phyloP scores from a whole-genome alignment of 1,284 basidiomycete species.

The Volvariella volvacea region DNA sequence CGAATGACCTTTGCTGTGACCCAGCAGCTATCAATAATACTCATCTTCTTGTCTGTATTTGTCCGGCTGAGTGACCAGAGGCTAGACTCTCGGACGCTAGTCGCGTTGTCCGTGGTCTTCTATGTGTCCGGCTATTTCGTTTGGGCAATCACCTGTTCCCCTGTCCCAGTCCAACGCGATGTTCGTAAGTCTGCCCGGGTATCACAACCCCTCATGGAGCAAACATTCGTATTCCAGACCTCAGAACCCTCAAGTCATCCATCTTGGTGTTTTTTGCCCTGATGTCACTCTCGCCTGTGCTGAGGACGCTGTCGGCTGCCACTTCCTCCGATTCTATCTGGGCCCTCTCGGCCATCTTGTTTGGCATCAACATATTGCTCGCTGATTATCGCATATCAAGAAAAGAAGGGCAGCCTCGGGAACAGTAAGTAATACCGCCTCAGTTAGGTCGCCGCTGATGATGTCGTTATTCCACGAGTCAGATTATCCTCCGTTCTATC shows the following conservation, averaged over 20 bases:
- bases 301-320: conserved; percentile 88
- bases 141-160: conserved; percentile 52
- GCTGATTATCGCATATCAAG: conserved; percentile 43
- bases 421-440: conserved; percentile 38
- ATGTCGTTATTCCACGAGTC: conserved; percentile 12
- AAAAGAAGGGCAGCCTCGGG: conserved; percentile 41
- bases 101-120: conserved; percentile 57
- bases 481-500: conserved; percentile 88
- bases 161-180: conserved; percentile 5
- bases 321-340: conserved; percentile 97
- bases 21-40: conserved; percentile 79
- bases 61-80: conserved; percentile 57
- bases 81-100: conserved; percentile 63
- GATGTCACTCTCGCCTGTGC: conserved; percentile 85
- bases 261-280: conserved; percentile 85
- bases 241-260: conserved; percentile 66
- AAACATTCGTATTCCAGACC: conserved; percentile 35
- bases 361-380: conserved; percentile 37
- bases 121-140: conserved; percentile 55
- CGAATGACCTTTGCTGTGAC: conserved; percentile 72
- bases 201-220: background rate
- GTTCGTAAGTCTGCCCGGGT: conserved; percentile 7
- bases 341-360: conserved; percentile 64
- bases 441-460: conserved; percentile 23
- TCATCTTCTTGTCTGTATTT: conserved; percentile 80